Evolutionary conservation across 257 asterid species (phyloP).

Genomic region (Leptodermis oblonga): DNA sequence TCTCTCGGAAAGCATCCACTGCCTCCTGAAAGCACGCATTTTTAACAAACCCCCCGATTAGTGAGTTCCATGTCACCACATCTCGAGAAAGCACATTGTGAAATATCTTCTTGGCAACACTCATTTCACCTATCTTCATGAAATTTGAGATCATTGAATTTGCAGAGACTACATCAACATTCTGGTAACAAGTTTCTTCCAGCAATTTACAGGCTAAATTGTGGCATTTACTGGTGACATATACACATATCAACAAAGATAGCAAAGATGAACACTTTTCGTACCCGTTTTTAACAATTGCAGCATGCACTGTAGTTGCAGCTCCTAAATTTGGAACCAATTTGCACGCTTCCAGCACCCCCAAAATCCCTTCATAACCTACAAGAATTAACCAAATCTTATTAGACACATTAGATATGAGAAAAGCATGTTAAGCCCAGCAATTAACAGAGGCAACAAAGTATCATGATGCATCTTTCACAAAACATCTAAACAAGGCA

Average conservation of each 20-base stretch:
- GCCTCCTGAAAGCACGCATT: conserved; percentile 47
- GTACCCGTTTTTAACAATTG: conserved; percentile 52
- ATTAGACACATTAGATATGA: neutral
- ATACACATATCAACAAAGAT: conserved; percentile 40
- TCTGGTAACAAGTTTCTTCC: conserved; percentile 25
- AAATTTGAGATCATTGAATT: conserved; percentile 53
- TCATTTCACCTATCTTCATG: conserved; percentile 50
- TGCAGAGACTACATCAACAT: conserved; percentile 35
- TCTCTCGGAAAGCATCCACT: conserved; percentile 44
- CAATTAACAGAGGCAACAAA: neutral
- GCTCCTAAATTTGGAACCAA: conserved; percentile 27
- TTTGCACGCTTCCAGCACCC: conserved; percentile 56
- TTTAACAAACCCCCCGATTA: conserved; percentile 63
- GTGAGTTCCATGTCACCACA: conserved; percentile 75
- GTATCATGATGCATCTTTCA: neutral
- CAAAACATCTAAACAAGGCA: neutral
- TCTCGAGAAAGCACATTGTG: conserved; percentile 42
- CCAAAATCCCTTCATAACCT: conserved; percentile 42
- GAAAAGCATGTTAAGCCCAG: neutral
- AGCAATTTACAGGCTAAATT: conserved; percentile 44
- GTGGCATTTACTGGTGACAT: conserved; percentile 37
- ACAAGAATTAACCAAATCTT: conserved; percentile 14
- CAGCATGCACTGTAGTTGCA: conserved; percentile 40
- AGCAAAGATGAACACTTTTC: conserved; percentile 34
- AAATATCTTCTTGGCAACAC: conserved; percentile 53